These are phyloP conservation scores for Penicillium sp. DNA, from an alignment of 2,329 filamentous ascomycete genomes.

Conservation along the genomic window DNA sequence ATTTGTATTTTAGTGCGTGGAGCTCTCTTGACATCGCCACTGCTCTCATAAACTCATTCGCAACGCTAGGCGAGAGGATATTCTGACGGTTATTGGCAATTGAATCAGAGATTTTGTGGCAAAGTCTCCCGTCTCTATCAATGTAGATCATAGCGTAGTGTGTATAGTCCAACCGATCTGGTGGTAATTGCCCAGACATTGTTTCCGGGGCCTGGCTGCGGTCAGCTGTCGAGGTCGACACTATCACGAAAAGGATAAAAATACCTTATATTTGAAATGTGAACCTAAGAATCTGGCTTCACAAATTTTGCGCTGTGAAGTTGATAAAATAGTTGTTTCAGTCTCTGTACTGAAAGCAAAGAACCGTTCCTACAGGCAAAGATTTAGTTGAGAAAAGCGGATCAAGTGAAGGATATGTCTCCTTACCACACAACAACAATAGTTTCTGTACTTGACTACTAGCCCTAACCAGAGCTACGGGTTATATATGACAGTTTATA, in stretches of 20 bases:
- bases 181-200: constrained; percentile 25
- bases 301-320: background rate
- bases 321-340: background rate
- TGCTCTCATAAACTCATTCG: constrained; percentile 30
- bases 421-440: background rate
- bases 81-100: constrained; percentile 29
- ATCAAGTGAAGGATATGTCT: background rate
- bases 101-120: constrained; percentile 32
- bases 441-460: background rate
- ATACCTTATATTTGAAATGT: background rate
- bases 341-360: no score
- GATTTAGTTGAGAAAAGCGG: background rate
- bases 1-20: constrained; percentile 15
- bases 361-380: background rate
- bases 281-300: background rate
- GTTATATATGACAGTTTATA: background rate
- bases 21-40: constrained; percentile 29
- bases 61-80: constrained; percentile 32
- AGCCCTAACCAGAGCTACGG: background rate
- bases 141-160: constrained; percentile 38
- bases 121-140: constrained; percentile 31
- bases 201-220: constrained; percentile 10
- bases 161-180: constrained; percentile 22
- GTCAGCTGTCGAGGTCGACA: constrained; percentile 9
- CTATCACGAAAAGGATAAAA: background rate